Percentiles rank a stretch among this genome's conserved stretches.
Conservation (phyloP, 164 flowering plant species). For the Macadamia integrifolia region DNA sequence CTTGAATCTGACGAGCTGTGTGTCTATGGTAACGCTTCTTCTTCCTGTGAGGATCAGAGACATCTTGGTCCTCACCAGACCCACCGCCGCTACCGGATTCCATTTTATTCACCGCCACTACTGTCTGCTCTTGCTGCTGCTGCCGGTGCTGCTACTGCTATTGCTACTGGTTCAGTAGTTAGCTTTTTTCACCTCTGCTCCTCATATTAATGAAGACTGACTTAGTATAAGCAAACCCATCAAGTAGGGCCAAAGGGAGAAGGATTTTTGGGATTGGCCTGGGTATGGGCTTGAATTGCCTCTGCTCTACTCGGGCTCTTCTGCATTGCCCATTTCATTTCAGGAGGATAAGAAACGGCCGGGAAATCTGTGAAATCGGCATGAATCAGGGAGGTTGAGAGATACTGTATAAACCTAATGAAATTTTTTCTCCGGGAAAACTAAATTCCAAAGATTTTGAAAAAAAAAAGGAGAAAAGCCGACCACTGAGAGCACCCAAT, state of each 20-base stretch:
- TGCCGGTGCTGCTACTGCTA: too few relatives aligned
- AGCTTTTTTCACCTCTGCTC: neutral
- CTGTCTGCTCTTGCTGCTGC: neutral
- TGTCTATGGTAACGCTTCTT: constrained; percentile 84
- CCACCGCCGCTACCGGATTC: constrained; percentile 38
- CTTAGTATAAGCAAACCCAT: neutral
- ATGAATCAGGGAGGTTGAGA: constrained; percentile 13
- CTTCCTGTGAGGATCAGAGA: constrained; percentile 42
- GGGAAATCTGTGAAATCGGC: constrained; percentile 20
- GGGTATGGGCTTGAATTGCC: neutral
- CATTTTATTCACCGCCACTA: constrained; percentile 1
- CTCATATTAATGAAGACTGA: neutral
- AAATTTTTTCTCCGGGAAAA: neutral
- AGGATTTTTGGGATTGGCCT: neutral
- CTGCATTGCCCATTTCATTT: constrained; percentile 13
- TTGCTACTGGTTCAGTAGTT: too few relatives aligned
- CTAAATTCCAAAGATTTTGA: neutral
- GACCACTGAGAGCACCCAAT: neutral
- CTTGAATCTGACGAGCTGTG: constrained; percentile 74
- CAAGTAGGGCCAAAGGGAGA: neutral
- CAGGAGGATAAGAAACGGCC: constrained; percentile 10
- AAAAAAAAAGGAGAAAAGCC: neutral
- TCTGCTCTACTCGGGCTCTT: neutral
- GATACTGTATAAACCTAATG: neutral
- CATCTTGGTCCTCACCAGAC: constrained; percentile 46